Percentiles rank a stretch among this genome's conserved stretches.
Evolutionary conservation across 2,329 filamentous ascomycete genomes (phyloP).

Genomic region (Clarireedia monteithiana): DNA sequence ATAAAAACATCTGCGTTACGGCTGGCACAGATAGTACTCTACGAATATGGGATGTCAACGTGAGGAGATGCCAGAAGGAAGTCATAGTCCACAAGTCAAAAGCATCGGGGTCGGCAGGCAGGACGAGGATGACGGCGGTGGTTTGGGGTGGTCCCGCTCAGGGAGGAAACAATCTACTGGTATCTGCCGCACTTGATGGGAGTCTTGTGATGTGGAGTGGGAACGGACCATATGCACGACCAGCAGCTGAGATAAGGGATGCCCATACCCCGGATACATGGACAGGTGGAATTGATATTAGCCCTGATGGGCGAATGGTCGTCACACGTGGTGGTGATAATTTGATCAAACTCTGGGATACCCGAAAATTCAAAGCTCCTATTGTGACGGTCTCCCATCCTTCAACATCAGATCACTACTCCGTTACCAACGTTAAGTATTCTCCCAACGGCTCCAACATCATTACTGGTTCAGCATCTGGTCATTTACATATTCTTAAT

Average conservation of each 20-base stretch:
- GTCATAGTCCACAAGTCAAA: conserved; percentile 94
- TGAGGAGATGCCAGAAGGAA: conserved; percentile 81
- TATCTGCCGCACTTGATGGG: conserved; percentile 80
- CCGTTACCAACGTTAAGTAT: conserved; percentile 83
- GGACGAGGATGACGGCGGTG: conserved; percentile 89
- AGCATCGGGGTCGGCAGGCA: conserved; percentile 77
- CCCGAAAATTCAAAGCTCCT: conserved; percentile 86
- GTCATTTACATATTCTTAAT: conserved; percentile 87
- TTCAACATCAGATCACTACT: conserved; percentile 77
- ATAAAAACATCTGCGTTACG: conserved; percentile 79
- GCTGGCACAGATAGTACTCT: conserved; percentile 92
- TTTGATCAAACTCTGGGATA: conserved; percentile 94
- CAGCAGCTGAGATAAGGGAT: conserved; percentile 72
- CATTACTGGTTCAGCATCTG: conserved; percentile 79
- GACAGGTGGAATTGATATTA: conserved; percentile 89
- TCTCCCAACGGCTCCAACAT: conserved; percentile 77
- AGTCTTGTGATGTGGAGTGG: conserved; percentile 88
- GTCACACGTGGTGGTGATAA: conserved; percentile 88
- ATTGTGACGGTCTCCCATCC: conserved; percentile 70
- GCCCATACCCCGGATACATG: conserved; percentile 79
- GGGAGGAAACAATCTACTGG: conserved; percentile 70
- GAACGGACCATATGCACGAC: conserved; percentile 76
- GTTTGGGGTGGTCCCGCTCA: conserved; percentile 73
- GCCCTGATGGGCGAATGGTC: conserved; percentile 80
- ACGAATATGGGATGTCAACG: conserved; percentile 94